These are phyloP conservation scores for Phylloporus sp. DNA, from an alignment of 768 basidiomycete species.

Conservation along the genomic window DNA sequence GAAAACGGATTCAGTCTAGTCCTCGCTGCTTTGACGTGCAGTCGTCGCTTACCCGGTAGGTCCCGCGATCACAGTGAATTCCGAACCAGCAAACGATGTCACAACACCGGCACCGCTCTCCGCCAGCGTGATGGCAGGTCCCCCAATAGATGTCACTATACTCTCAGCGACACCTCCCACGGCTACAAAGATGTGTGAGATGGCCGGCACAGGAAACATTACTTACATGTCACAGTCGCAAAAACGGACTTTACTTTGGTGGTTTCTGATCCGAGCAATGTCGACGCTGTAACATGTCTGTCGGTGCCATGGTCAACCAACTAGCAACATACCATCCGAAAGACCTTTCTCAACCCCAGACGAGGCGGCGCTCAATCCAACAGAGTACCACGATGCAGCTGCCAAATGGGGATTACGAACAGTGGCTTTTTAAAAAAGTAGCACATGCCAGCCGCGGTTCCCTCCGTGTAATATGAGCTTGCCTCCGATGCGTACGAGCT, in stretches of 20 bases:
- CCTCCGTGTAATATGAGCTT: constrained; percentile 29
- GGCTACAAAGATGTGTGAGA: constrained; percentile 33
- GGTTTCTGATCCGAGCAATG: constrained; percentile 12
- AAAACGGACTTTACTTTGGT: constrained; percentile 4
- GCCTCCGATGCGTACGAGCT: constrained; percentile 36
- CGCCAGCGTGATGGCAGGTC: constrained; percentile 57
- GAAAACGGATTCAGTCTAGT: background rate
- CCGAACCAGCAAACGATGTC: constrained; percentile 50
- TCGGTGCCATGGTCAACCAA: background rate
- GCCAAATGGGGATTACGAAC: background rate
- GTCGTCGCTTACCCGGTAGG: constrained; percentile 12
- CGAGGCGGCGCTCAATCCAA: constrained; percentile 16
- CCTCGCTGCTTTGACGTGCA: background rate
- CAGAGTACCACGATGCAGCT: constrained; percentile 18
- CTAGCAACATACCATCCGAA: constrained; percentile 13
- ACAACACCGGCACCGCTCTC: constrained; percentile 33
- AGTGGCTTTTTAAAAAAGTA: background rate
- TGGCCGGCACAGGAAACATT: background rate
- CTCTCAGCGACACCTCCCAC: constrained; percentile 49
- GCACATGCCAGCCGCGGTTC: constrained; percentile 22
- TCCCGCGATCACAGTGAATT: constrained; percentile 42
- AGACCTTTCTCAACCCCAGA: constrained; percentile 10
- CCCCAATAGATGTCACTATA: constrained; percentile 54
- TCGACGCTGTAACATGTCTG: constrained; percentile 14
- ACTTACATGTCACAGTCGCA: constrained; percentile 26